Evolutionary conservation across 2,329 filamentous ascomycete genomes (phyloP).

Genomic region (Xylaria sp.): DNA sequence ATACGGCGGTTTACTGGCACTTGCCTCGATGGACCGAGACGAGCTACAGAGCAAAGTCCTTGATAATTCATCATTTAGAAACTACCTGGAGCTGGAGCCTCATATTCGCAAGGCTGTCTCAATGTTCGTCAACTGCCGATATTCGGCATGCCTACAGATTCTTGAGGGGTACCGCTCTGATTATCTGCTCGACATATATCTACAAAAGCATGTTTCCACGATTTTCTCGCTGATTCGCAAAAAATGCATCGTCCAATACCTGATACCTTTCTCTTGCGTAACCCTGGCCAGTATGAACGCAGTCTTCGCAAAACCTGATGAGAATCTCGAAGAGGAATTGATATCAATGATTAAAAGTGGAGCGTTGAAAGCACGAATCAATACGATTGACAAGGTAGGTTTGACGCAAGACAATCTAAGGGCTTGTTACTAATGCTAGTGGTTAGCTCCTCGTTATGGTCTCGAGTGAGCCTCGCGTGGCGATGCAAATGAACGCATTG

Average conservation of each 20-base stretch:
- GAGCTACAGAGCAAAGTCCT: conserved; percentile 81
- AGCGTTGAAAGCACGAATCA: conserved; percentile 80
- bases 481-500: conserved; percentile 77
- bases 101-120: conserved; percentile 92
- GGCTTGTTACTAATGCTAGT: conserved; percentile 24
- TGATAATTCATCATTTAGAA: conserved; percentile 82
- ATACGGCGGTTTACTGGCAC: conserved; percentile 89
- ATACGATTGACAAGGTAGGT: conserved; percentile 79
- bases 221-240: conserved; percentile 82
- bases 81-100: conserved; percentile 90
- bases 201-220: conserved; percentile 76
- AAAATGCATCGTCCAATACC: conserved; percentile 94
- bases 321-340: conserved; percentile 78
- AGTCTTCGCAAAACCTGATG: conserved; percentile 75
- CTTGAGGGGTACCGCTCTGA: conserved; percentile 84
- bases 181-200: conserved; percentile 89
- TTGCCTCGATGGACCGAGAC: conserved; percentile 86
- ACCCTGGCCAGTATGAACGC: conserved; percentile 81
- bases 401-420: conserved; percentile 13
- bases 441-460: conserved; percentile 76
- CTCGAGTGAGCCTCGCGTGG: conserved; percentile 71
- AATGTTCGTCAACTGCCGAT: conserved; percentile 90
- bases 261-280: conserved; percentile 88
- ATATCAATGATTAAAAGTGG: conserved; percentile 79
- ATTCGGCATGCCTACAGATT: conserved; percentile 83